Evolutionary conservation across 306 rosid species (phyloP), one percentile per base, ranked within the genome.

Genomic region (Dryas drummondii): DNA sequence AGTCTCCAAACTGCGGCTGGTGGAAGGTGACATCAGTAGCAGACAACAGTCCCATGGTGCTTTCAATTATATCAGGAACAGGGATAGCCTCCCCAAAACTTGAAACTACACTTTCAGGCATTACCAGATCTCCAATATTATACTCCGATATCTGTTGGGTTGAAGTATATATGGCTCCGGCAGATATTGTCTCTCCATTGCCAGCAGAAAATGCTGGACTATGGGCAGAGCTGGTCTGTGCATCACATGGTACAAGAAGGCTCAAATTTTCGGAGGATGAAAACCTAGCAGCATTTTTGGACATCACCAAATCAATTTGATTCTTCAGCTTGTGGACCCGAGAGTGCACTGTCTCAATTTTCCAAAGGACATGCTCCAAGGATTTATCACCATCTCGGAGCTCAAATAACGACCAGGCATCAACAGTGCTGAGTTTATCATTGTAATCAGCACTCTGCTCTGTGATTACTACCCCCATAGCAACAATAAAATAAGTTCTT

Each of bases 21-120:
- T 85, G 91, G 59, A 87, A 56, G 67, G 91, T 84, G 73, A 81
- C 91, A 70, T 88, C 91, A 60, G 91, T 81, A 76, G 89, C 87
- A 79, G 96, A 79, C 85, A 87, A 76, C 56, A 86, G 76, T 76
- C 90, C 97, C 41, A 86, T 91, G 6, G 91, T 88, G 91, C 96
- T 91, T 84, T 91, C 97, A 65, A 87, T 87, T 74, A 91, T 88
- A 80, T 94, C 98, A 48, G 97, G 94, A 82, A 88, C 80, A 72
- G 75, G 59, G 13, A 87, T 48, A 54, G 85, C 93, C 79, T 86
- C 94, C 85, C 88, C 94, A 68, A 70, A 90, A 80, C 97, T 91
- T 49, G 92, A 91, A 76, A 87, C 87, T 40, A 82, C 87, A 78
- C 91, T 86, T 82, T 80, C 94, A 66, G 87, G 94, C 81, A 87